phyloP scores from a whole-genome alignment of 2,329 filamentous ascomycete genomes.

The Aspergillus tubingensis region DNA sequence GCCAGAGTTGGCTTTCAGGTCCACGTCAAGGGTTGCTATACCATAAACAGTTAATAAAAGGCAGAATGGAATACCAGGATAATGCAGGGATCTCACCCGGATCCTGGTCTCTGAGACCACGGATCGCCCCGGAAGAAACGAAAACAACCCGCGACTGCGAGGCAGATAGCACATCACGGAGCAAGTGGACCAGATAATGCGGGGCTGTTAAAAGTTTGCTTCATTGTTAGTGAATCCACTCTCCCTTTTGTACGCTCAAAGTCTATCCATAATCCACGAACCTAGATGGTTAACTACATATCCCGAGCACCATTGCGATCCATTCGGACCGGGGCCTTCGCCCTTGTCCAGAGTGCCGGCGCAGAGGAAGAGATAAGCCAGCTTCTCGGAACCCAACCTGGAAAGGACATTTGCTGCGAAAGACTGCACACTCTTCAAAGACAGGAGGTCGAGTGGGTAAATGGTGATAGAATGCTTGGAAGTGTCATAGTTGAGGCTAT shows the following conservation, averaged over 20 bases:
- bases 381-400: constrained; percentile 17
- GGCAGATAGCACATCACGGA: constrained; percentile 17
- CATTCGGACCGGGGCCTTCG: constrained; percentile 23
- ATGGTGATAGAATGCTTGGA: constrained; percentile 22
- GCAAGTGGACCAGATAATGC: background rate
- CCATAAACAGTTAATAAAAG: background rate
- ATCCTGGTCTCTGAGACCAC: constrained; percentile 22
- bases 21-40: background rate
- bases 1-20: constrained; percentile 14
- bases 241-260: background rate
- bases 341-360: constrained; percentile 22
- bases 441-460: constrained; percentile 23
- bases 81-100: constrained; percentile 18
- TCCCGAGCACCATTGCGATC: constrained; percentile 27
- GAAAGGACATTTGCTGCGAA: constrained; percentile 23
- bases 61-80: no score
- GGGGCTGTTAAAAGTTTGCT: background rate
- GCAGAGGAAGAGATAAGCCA: constrained; percentile 24
- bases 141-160: constrained; percentile 26
- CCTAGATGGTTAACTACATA: constrained; percentile 28
- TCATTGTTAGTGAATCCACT: background rate
- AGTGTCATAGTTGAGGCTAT: constrained; percentile 23
- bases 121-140: constrained; percentile 29
- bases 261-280: constrained; percentile 14
- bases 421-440: constrained; percentile 24